Percentiles rank a stretch among this genome's conserved stretches.
These are phyloP conservation scores for Ascochyta rabiei DNA, from an alignment of 2,329 filamentous ascomycete species.

Conservation along the genomic window DNA sequence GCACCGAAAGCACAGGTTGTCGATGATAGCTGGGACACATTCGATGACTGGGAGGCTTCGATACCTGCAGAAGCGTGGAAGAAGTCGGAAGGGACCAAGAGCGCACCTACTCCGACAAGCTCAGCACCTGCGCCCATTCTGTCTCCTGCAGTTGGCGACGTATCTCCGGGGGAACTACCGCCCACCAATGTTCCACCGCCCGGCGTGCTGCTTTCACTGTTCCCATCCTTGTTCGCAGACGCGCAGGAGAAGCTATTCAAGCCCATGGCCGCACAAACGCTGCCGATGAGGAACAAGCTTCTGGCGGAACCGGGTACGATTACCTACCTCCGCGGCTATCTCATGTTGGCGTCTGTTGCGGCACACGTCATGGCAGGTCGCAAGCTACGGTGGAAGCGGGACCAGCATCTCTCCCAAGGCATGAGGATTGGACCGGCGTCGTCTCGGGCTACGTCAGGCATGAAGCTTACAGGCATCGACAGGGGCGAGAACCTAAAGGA, in stretches of 20 bases:
- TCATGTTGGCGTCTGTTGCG: conserved; percentile 69
- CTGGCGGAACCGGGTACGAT: conserved; percentile 67
- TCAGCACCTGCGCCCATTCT: conserved; percentile 27
- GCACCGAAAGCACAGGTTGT: conserved; percentile 14
- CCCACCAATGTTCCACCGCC: conserved; percentile 91
- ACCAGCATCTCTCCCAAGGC: conserved; percentile 80
- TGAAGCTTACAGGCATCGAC: conserved; percentile 90
- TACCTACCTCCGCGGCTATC: conserved; percentile 68
- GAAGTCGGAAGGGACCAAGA: conserved; percentile 3
- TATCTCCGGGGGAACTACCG: conserved; percentile 53
- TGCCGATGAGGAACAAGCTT: conserved; percentile 66
- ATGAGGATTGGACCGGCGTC: conserved; percentile 83
- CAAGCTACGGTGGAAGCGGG: conserved; percentile 87
- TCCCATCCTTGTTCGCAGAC: conserved; percentile 72
- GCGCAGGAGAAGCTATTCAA: conserved; percentile 70
- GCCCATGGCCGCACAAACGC: conserved; percentile 64
- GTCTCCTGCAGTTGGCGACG: conserved; percentile 28
- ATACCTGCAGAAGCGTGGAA: conserved; percentile 26
- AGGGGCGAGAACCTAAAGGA: conserved; percentile 82
- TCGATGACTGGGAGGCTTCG: conserved; percentile 51
- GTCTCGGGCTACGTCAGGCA: conserved; percentile 71
- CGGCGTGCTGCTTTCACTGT: conserved; percentile 77
- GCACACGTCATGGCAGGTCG: conserved; percentile 85
- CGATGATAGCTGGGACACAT: conserved; percentile 55
- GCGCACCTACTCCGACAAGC: neutral